Conservation (phyloP, 257 asterid genomes). For the Perilla frutescens region DNA sequence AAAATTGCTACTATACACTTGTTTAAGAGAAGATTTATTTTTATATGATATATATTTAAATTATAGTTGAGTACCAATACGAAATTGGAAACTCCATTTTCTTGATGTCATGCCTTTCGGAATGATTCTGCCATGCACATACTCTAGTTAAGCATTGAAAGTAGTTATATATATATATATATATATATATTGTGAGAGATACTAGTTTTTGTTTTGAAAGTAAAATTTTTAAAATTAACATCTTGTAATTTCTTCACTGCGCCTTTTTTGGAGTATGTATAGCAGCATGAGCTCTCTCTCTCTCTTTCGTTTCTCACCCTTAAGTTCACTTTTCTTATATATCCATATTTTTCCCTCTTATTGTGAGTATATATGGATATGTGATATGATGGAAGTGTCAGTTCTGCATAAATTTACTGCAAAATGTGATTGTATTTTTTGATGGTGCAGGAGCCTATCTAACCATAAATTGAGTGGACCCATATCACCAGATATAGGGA, state of each 20-base stretch:
- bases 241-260: slow-evolving; percentile 20
- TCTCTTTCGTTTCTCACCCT: slow-evolving; percentile 29
- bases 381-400: background rate
- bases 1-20: slow-evolving; percentile 23
- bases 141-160: slow-evolving; percentile 4
- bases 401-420: slow-evolving; percentile 29
- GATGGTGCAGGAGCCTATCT: slow-evolving; percentile 81
- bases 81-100: slow-evolving; percentile 17
- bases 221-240: background rate
- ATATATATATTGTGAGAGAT: background rate
- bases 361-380: background rate
- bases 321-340: slow-evolving; percentile 5
- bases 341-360: background rate
- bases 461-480: slow-evolving; percentile 92
- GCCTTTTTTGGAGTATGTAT: background rate
- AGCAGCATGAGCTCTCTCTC: background rate
- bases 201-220: slow-evolving; percentile 3
- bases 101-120: background rate
- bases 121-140: background rate
- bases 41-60: background rate
- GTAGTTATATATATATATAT: background rate
- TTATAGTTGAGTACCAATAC: background rate
- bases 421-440: slow-evolving; percentile 27
- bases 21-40: slow-evolving; percentile 2
- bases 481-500: slow-evolving; percentile 82